Evolutionary conservation across 768 basidiomycete genomes (phyloP), one percentile per base, ranked within the genome.

Genomic region (Russula griseocarnosa): DNA sequence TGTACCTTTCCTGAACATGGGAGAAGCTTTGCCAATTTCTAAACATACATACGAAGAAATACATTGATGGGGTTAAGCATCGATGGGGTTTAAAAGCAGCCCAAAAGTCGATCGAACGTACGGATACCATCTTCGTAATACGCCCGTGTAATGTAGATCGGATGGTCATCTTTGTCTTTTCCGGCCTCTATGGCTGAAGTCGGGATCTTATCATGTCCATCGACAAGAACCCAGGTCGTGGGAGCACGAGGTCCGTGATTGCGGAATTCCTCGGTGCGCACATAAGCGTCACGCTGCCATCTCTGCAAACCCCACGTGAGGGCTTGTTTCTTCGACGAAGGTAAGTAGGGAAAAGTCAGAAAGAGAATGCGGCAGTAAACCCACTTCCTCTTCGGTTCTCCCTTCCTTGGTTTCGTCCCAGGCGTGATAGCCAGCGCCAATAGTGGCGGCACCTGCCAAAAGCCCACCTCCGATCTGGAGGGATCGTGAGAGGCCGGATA

Each of bases 11-110:
- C 83, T 70, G 74, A 86, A 84, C 20, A 75, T 76, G 3, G 71
- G 66, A 30, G 82, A 84, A 2, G 86, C 87, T 70, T 87, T 89
- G 20, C 88, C 88, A 60, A 88, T 68, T 70, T 86, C 88, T 89
- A 61, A 42, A 60, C 32, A 44, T 1, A 30, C 30, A 30, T 30
- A 30, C 28, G 5, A 30, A 30, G 28, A 30, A 5, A 30, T 30
- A 5, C 2, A 30, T 30, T 30, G 28, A 30, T 30, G 28, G 28
- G 28, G 28, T 5, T 30, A 30, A 5, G 30, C 30, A 30, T 30
- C 30, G 7, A 30, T 30, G 30, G 30, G 30, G 30, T 30, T 30
- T 30, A 30, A 5, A 30, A 30, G 30, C 30, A 30, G 6, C 30
- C 30, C 30, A 30, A 30, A 30, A 30, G 30, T 30, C 3, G 5